phyloP scores from a whole-genome alignment of 257 asterid species.

The Marsdenia floribunda region DNA sequence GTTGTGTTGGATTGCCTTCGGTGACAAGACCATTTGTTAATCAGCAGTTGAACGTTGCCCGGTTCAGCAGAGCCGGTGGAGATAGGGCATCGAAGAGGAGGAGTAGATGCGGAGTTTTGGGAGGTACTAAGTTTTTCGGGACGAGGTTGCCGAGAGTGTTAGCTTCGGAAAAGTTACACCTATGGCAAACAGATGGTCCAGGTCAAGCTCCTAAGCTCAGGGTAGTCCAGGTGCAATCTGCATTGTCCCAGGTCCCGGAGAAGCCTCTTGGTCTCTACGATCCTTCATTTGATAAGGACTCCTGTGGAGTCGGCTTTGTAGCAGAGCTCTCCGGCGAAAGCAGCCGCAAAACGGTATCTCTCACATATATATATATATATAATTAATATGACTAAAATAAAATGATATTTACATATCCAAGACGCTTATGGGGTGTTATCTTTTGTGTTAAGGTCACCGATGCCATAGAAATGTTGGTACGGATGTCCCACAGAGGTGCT shows the following conservation, averaged over 20 bases:
- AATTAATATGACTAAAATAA: not conserved
- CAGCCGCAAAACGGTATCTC: conserved; percentile 85
- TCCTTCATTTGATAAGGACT: conserved; percentile 89
- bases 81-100: conserved; percentile 32
- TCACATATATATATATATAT: not conserved
- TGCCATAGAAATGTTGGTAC: conserved; percentile 90
- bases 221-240: conserved; percentile 48
- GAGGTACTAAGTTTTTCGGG: conserved; percentile 40
- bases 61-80: conserved; percentile 39
- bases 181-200: conserved; percentile 56
- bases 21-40: conserved; percentile 43
- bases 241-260: conserved; percentile 86
- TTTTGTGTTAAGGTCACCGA: conserved; percentile 64
- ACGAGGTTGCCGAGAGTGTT: conserved; percentile 34
- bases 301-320: conserved; percentile 97
- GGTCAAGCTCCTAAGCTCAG: conserved; percentile 50
- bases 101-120: conserved; percentile 23
- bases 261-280: conserved; percentile 95
- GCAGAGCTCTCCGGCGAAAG: conserved; percentile 96
- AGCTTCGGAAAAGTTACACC: conserved; percentile 47
- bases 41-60: conserved; percentile 73
- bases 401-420: not conserved
- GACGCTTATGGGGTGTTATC: not conserved
- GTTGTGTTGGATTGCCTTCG: conserved; percentile 21
- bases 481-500: conserved; percentile 98